These are phyloP conservation scores for Xylaria polymorpha DNA, from an alignment of 2,329 filamentous ascomycete species.

Conservation along the genomic window DNA sequence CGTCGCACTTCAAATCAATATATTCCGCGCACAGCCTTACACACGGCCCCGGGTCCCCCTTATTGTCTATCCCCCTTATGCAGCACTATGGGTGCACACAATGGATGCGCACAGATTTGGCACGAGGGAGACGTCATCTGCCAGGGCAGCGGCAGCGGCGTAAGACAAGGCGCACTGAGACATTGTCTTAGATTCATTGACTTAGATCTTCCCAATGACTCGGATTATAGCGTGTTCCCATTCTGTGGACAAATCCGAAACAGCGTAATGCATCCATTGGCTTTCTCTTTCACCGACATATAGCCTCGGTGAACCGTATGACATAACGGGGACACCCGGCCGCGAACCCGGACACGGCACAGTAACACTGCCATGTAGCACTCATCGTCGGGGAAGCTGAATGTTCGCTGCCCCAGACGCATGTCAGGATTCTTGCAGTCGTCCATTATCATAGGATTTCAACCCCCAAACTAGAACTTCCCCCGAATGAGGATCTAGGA, in stretches of 20 bases:
- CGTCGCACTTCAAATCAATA: conserved; percentile 9
- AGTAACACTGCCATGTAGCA: conserved; percentile 21
- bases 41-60: background rate
- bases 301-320: conserved; percentile 20
- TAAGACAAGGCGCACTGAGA: conserved; percentile 8
- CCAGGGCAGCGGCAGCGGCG: background rate
- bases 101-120: background rate
- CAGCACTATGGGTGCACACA: background rate
- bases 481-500: conserved; percentile 28
- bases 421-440: background rate
- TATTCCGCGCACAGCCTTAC: conserved; percentile 24
- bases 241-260: conserved; percentile 2
- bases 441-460: conserved; percentile 5
- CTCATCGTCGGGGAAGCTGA: conserved; percentile 1
- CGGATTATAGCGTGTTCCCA: conserved; percentile 17
- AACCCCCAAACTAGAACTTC: conserved; percentile 9
- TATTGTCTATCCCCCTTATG: background rate
- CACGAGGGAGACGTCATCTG: conserved; percentile 8
- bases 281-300: conserved; percentile 23
- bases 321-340: conserved; percentile 4
- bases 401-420: background rate
- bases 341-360: conserved; percentile 7
- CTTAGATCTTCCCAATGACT: conserved; percentile 13
- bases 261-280: conserved; percentile 3
- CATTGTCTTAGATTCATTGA: conserved; percentile 17